These are phyloP conservation scores for Nitzschia sp. DNA, from an alignment of 108 stramenopile genomes.

Conservation along the genomic window DNA sequence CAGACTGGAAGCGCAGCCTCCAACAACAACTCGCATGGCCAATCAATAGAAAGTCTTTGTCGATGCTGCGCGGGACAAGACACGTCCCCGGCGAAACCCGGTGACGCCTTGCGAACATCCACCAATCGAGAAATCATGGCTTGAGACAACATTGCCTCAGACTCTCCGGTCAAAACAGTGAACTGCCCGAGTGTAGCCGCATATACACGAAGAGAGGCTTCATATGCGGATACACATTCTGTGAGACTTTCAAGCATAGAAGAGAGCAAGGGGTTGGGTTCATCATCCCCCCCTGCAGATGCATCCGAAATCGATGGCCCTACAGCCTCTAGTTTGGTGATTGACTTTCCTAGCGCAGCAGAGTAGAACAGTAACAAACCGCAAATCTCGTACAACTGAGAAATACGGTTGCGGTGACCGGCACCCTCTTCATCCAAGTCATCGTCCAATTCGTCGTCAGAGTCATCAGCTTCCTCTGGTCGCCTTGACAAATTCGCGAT, in stretches of 20 bases:
- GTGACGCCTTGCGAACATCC: slow-evolving; percentile 64
- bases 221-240: slow-evolving; percentile 69
- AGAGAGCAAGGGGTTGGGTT: slow-evolving; percentile 55
- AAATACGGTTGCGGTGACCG: slow-evolving; percentile 46
- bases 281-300: slow-evolving; percentile 1
- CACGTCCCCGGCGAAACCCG: slow-evolving; percentile 69
- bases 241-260: slow-evolving; percentile 61
- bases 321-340: slow-evolving; percentile 40
- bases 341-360: slow-evolving; percentile 60
- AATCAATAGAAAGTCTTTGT: slow-evolving; percentile 56
- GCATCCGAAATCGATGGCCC: not conserved
- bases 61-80: slow-evolving; percentile 21
- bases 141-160: slow-evolving; percentile 65
- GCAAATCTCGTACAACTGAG: slow-evolving; percentile 73
- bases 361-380: slow-evolving; percentile 79
- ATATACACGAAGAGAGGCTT: slow-evolving; percentile 76
- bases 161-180: slow-evolving; percentile 48
- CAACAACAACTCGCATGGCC: slow-evolving; percentile 57
- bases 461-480: slow-evolving; percentile 45
- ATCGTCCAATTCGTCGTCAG: slow-evolving; percentile 45
- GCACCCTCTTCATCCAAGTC: slow-evolving; percentile 67
- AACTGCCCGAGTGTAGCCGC: slow-evolving; percentile 69
- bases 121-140: slow-evolving; percentile 59
- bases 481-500: slow-evolving; percentile 57
- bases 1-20: slow-evolving; percentile 67